phyloP scores from a whole-genome alignment of 129 eudicot genomes.

The Escallonia rubra region DNA sequence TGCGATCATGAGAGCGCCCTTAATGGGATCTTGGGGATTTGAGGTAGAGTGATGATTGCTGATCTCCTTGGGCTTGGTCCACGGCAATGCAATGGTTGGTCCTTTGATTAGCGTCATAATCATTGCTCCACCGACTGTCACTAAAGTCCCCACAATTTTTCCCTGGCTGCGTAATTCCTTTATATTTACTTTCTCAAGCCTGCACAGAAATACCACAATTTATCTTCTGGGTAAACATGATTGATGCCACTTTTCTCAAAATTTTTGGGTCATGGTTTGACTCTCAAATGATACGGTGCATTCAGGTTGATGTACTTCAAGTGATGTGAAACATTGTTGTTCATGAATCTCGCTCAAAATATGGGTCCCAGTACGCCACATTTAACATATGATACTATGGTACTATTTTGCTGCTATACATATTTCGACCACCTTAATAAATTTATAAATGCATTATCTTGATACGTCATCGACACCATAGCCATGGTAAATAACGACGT shows the following conservation, averaged over 20 bases:
- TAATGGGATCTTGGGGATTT: conserved; percentile 35
- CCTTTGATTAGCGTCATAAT: conserved; percentile 72
- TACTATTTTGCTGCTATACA: too few relatives aligned
- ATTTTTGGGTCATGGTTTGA: not conserved
- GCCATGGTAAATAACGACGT: too few relatives aligned
- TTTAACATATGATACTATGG: too few relatives aligned
- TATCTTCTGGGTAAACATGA: not conserved
- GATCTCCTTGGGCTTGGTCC: conserved; percentile 26
- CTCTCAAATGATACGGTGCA: not conserved
- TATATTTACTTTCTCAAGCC: conserved; percentile 69
- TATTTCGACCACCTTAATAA: too few relatives aligned
- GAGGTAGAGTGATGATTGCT: conserved; percentile 19
- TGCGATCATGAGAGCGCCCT: conserved; percentile 70
- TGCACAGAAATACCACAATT: conserved; percentile 3
- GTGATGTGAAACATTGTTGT: too few relatives aligned
- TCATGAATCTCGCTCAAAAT: too few relatives aligned
- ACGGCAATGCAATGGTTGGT: conserved; percentile 52
- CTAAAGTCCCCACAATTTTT: conserved; percentile 66
- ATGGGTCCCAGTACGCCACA: too few relatives aligned
- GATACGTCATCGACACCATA: too few relatives aligned
- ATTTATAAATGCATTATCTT: too few relatives aligned
- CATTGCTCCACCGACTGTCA: conserved; percentile 89
- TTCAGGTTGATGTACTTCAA: too few relatives aligned
- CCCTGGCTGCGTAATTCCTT: conserved; percentile 63
- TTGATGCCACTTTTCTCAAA: not conserved